Evolutionary conservation across 2,329 filamentous ascomycete species (phyloP).

Genomic region (Phialocephala subalpina): DNA sequence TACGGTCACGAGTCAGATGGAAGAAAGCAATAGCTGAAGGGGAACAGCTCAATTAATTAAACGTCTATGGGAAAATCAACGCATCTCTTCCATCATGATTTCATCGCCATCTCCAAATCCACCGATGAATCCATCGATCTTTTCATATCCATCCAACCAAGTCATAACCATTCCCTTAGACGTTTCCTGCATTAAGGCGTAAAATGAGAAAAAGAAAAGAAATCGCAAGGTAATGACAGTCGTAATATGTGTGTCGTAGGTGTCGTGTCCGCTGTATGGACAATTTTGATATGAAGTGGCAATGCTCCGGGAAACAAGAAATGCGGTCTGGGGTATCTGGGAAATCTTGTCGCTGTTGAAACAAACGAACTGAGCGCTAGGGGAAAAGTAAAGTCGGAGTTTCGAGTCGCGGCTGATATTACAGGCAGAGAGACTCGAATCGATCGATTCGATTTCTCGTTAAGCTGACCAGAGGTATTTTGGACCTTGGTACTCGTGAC

Average conservation of each 20-base stretch:
- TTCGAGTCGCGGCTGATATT: not conserved
- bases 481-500: no score
- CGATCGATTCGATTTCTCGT: not conserved
- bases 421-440: not conserved
- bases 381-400: not conserved
- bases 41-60: not conserved
- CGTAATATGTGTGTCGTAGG: not conserved
- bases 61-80: not conserved
- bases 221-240: not conserved
- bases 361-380: not conserved
- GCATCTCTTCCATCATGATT: not conserved
- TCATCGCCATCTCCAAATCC: not conserved
- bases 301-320: not conserved
- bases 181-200: not conserved
- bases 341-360: not conserved
- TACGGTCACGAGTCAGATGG: not conserved
- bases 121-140: slow-evolving; percentile 8
- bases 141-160: slow-evolving; percentile 14
- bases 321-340: not conserved
- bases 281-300: not conserved
- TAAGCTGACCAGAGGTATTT: not conserved
- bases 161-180: not conserved
- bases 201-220: slow-evolving; percentile 6
- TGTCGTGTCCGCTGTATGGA: not conserved
- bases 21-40: no score